Evolutionary conservation across 345 rosid genomes (phyloP).

Genomic region (Eucalyptus erythrocorys): DNA sequence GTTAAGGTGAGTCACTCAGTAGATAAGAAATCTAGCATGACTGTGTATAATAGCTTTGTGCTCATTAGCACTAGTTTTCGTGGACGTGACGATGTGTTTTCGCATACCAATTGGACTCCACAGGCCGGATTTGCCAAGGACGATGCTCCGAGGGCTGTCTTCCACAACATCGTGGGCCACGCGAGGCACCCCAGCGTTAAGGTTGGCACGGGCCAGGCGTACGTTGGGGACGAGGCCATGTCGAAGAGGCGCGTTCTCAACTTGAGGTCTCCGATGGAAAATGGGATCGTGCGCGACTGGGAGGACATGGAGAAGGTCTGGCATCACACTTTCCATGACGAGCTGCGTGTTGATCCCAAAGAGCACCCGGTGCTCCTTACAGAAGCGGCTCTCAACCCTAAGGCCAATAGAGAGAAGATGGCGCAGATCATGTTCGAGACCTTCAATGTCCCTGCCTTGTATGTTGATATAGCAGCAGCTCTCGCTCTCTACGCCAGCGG

Average conservation of each 20-base stretch:
- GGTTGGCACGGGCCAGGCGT: neutral
- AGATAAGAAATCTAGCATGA: no score
- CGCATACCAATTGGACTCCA: no score
- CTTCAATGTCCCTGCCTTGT: slow-evolving; percentile 2
- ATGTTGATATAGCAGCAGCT: slow-evolving; percentile 10
- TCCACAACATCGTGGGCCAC: slow-evolving; percentile 6
- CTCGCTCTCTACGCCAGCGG: slow-evolving; percentile 11
- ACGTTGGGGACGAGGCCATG: slow-evolving; percentile 8
- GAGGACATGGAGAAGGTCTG: slow-evolving; percentile 15
- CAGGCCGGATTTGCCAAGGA: slow-evolving; percentile 1
- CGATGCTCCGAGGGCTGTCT: slow-evolving; percentile 11
- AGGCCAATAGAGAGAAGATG: slow-evolving; percentile 5
- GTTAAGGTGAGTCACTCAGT: neutral
- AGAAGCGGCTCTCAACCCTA: slow-evolving; percentile 14
- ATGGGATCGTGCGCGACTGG: slow-evolving; percentile 8
- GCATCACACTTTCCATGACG: slow-evolving; percentile 1
- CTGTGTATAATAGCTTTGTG: no score
- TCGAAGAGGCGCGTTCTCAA: slow-evolving; percentile 4
- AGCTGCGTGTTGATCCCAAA: slow-evolving; percentile 2
- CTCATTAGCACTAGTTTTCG: no score
- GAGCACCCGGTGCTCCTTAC: slow-evolving; percentile 18
- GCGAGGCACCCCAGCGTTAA: no score
- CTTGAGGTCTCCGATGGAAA: slow-evolving; percentile 4
- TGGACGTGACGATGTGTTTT: no score
- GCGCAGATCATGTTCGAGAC: no score